Base-by-base conservation (phyloP, 2,329 filamentous ascomycete genomes). In the Cladobotryum mycophilum region DNA sequence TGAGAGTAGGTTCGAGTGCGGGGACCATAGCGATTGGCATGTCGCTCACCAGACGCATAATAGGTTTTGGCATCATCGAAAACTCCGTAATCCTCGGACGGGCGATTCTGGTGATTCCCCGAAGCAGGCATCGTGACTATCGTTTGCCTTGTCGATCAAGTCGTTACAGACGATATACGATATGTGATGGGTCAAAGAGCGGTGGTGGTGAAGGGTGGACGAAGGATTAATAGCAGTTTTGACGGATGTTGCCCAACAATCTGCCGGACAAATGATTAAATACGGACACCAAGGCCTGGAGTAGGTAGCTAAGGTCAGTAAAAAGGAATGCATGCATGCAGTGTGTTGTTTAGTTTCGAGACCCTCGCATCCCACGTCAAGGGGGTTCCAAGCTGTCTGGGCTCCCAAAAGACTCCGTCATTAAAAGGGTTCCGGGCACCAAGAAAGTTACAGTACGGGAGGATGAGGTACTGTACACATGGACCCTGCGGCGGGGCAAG, bases 41-140 rank as follows among this genome's bases (percentile, higher is more conserved):
- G 76, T 49, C 79, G 76, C 48, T 78, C 75, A 35, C 80, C 78
- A 20, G 76, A 74, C 34, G 76, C 68, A 56, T 82, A 82, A 61
- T 82, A 82, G 20, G 78, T 81, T 61, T 72, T 74, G 52, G 79
- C 79, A 67, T 81, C 78, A 53, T 80, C 78, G 56, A 70, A 81
- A 44, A 80, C 72, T 30, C 70, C 64, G 44, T 76, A 75, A 53
- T 80, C 76, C 45, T 71, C 68, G 7, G 72, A 76, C 38, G 68
- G 67, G 53, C 63, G 64, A 22, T 58, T 37, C 52, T 57, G 62
- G 55, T 64, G 64, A 53, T 60, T 56, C 34, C 56, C 55, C 30
- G 60, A 57, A 38, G 58, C 59, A 41, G 62, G 53, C 65, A 67
- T 67, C 47, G 41, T 52, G 57, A 49, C 30, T 48, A 36, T 33